These are phyloP conservation scores for Yamadazyma atlantica DNA, from an alignment of 1,139 yeast genomes.

Conservation along the genomic window DNA sequence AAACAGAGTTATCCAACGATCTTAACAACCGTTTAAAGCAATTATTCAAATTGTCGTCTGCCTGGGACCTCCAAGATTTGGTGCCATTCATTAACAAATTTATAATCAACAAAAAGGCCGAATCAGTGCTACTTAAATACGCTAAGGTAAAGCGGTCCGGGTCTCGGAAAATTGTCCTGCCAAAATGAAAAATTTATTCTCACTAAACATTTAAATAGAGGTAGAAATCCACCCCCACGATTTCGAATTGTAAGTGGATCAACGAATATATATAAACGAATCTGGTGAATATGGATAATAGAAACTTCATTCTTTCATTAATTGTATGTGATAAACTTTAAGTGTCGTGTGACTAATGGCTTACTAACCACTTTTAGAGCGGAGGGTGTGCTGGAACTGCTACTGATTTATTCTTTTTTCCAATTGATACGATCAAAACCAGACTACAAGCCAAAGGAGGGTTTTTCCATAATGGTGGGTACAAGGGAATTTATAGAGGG, in stretches of 20 bases:
- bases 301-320: conserved; percentile 7
- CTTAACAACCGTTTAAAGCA: conserved; percentile 56
- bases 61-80: conserved; percentile 75
- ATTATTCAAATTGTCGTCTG: conserved; percentile 57
- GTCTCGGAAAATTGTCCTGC: conserved; percentile 29
- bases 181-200: conserved; percentile 6
- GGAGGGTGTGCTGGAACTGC: conserved; percentile 98
- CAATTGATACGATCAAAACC: conserved; percentile 93
- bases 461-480: conserved; percentile 88
- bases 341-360: neutral
- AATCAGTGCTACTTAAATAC: conserved; percentile 70
- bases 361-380: conserved; percentile 45
- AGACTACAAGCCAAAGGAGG: conserved; percentile 95
- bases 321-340: conserved; percentile 12
- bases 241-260: neutral
- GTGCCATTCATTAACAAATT: conserved; percentile 64
- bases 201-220: too few relatives aligned
- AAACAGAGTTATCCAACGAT: conserved; percentile 47
- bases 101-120: conserved; percentile 60
- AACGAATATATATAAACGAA: neutral
- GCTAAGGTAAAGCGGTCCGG: conserved; percentile 67
- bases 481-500: conserved; percentile 86
- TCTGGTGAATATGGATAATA: neutral
- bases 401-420: conserved; percentile 91
- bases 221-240: too few relatives aligned